Conservation (phyloP, 1,139 yeast genomes). For the Taphrina sp. region DNA sequence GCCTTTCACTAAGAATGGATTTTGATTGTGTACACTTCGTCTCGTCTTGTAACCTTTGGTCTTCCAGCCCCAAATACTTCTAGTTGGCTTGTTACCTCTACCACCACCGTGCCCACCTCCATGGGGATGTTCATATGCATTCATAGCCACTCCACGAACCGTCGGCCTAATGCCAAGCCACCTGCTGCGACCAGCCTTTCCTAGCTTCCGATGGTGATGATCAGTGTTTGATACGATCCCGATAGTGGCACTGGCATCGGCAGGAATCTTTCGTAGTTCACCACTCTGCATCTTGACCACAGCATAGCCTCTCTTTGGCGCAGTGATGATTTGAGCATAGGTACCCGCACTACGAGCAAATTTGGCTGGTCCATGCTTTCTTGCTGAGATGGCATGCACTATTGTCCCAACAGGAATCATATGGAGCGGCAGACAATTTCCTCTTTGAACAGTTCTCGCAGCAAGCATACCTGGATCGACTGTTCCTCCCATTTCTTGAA, state of each 20-base stretch:
- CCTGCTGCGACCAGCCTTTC: constrained; percentile 96
- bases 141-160: constrained; percentile 98
- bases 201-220: constrained; percentile 83
- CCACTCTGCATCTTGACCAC: constrained; percentile 83
- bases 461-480: constrained; percentile 89
- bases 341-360: constrained; percentile 94
- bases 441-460: constrained; percentile 83
- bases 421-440: constrained; percentile 86
- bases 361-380: constrained; percentile 78
- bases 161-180: constrained; percentile 91
- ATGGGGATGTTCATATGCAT: constrained; percentile 95
- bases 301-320: constrained; percentile 68
- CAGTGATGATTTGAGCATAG: constrained; percentile 82
- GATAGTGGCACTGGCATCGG: constrained; percentile 88
- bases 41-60: constrained; percentile 94
- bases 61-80: constrained; percentile 93
- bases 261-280: constrained; percentile 83
- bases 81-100: constrained; percentile 89
- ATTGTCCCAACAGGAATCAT: constrained; percentile 94
- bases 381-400: constrained; percentile 81
- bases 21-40: constrained; percentile 71
- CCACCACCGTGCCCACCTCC: constrained; percentile 99
- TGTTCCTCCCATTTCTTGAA: constrained; percentile 76
- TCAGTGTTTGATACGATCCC: constrained; percentile 95
- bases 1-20: constrained; percentile 80